Percentiles rank a stretch among this genome's conserved stretches.
These are phyloP conservation scores for Drechslerella coelobrocha DNA, from an alignment of 2,329 filamentous ascomycete genomes.

Conservation along the genomic window DNA sequence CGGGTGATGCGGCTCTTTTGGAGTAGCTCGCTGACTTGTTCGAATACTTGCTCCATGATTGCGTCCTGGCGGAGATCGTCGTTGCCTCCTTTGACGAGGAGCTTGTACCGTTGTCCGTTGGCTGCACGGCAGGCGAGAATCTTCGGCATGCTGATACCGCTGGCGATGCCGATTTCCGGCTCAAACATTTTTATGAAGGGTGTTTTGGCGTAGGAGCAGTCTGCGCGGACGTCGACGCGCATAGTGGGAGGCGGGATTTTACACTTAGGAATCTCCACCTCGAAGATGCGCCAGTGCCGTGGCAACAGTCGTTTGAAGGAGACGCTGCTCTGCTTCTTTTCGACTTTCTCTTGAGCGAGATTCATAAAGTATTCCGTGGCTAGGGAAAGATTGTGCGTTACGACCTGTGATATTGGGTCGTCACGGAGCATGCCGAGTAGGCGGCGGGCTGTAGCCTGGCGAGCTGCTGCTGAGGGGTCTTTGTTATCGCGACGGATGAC, in stretches of 20 bases:
- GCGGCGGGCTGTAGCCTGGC: constrained; percentile 72
- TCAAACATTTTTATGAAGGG: constrained; percentile 77
- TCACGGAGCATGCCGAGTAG: constrained; percentile 38
- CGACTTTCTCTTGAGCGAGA: constrained; percentile 58
- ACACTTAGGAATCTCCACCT: constrained; percentile 64
- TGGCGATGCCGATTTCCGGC: constrained; percentile 80
- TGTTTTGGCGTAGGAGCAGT: constrained; percentile 76
- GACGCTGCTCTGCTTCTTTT: constrained; percentile 71
- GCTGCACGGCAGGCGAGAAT: constrained; percentile 82
- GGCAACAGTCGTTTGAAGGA: constrained; percentile 56
- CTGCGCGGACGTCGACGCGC: constrained; percentile 75
- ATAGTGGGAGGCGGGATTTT: constrained; percentile 87
- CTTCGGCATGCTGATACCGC: constrained; percentile 90
- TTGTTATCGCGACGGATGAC: constrained; percentile 67
- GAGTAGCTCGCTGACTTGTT: constrained; percentile 88
- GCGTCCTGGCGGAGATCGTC: constrained; percentile 96
- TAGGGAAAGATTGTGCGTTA: constrained; percentile 38
- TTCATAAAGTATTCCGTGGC: constrained; percentile 42
- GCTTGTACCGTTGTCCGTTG: constrained; percentile 81
- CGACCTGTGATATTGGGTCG: constrained; percentile 13
- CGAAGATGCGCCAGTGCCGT: constrained; percentile 42
- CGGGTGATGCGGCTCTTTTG: constrained; percentile 85
- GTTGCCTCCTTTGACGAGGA: constrained; percentile 92
- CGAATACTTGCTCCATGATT: constrained; percentile 99
- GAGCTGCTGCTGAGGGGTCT: constrained; percentile 76